Base-by-base conservation (phyloP, 768 basidiomycete genomes). In the Pseudohyphozyma bogoriensis region DNA sequence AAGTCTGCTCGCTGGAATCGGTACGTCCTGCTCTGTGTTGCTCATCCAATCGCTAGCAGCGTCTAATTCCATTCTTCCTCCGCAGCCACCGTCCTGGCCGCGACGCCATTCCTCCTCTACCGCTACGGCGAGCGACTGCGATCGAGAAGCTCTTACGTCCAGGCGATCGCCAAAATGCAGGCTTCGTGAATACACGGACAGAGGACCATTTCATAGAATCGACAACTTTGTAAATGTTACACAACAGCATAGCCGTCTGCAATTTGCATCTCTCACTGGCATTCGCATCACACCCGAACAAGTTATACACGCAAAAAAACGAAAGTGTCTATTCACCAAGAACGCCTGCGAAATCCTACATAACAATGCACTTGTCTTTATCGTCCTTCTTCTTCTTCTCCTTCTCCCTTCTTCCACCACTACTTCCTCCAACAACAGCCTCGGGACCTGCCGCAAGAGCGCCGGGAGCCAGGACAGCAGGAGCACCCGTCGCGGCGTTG, bases 301-400 rank as follows among this genome's bases (percentile, higher is more conserved):
- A 42, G 40, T 22, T 42, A 22, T 42, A 42, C 40, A 42, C 20
- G 40, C 40, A 42, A 42, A 20, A 18, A 42, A 15, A 20, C 9
- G 4, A 15, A 15, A 7, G 20, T 7, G 20, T n/a, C 40, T 11
- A 15, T 4, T n/a, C n/a, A n/a, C n/a, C n/a, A n/a, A n/a, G n/a
- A n/a, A n/a, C n/a, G n/a, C n/a, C n/a, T n/a, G n/a, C n/a, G n/a
- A n/a, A 15, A 37, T 4, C 32, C 65, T 52, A 84, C 83, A 83
- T 83, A 57, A 84, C 76, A 37, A 81, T 68, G 71, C 84, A 85
- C 51, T 80, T 78, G 45, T 73, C 70, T 59, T 78, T 76, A 44
- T 58, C 66, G 72, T 80, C 79, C 60, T 72, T 76, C 65, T 75
- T 74, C 60, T 69, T 72, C 45, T 72, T 73, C 52, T 67, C 69